These are phyloP conservation scores for Eucalyptus sideroxylon DNA, from an alignment of 345 rosid species.

Conservation along the genomic window DNA sequence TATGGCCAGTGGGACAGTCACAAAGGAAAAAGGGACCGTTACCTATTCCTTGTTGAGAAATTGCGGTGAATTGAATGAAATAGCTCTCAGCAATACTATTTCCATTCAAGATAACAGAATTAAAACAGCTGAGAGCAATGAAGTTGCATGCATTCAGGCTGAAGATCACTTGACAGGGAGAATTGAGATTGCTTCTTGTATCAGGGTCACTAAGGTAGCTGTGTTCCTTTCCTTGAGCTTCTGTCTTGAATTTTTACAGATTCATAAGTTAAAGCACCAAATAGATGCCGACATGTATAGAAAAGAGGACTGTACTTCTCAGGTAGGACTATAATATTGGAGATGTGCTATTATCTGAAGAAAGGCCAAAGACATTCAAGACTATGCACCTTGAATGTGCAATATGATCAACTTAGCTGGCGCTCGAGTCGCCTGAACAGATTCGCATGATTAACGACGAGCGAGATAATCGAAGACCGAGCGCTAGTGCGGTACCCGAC, in stretches of 20 bases:
- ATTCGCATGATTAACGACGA: background rate
- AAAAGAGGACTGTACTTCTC: background rate
- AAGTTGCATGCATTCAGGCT: slow-evolving; percentile 80
- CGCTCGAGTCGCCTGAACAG: background rate
- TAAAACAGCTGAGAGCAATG: slow-evolving; percentile 54
- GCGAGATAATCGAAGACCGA: too few species aligned
- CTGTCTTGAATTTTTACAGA: background rate
- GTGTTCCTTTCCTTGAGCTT: too few species aligned
- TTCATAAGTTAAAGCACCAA: background rate
- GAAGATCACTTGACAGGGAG: slow-evolving; percentile 76
- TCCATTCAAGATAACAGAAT: slow-evolving; percentile 49
- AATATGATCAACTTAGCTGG: too few species aligned
- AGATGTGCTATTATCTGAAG: background rate
- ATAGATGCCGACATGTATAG: background rate
- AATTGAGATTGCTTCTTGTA: slow-evolving; percentile 7
- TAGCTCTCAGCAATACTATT: slow-evolving; percentile 27
- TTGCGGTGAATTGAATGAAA: slow-evolving; percentile 35
- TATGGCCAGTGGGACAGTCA: slow-evolving; percentile 43
- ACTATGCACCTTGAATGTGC: too few species aligned
- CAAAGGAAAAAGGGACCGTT: slow-evolving; percentile 49
- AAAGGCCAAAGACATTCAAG: too few species aligned
- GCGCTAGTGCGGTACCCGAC: too few species aligned
- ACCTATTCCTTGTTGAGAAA: slow-evolving; percentile 58
- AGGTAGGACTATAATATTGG: background rate
- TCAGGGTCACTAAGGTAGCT: too few species aligned